Evolutionary conservation across 768 basidiomycete species (phyloP).

Genomic region (Hemileccinum rubropunctum): DNA sequence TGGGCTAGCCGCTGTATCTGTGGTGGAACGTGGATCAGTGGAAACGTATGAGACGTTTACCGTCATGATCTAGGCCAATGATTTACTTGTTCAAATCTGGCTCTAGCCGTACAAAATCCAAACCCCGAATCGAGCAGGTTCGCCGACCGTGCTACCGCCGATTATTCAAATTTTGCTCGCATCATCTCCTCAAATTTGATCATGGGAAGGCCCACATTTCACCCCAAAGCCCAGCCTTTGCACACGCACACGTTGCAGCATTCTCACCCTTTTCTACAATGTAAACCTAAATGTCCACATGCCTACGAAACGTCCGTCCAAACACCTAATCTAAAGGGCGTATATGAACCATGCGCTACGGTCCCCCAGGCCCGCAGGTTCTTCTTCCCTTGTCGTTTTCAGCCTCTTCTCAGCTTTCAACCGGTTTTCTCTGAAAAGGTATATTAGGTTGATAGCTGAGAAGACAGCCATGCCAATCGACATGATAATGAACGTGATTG

Average conservation of each 20-base stretch:
- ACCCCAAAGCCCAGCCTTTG: neutral
- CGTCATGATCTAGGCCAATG: neutral
- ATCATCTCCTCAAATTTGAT: too few species aligned
- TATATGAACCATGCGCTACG: conserved; percentile 56
- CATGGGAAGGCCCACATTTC: neutral
- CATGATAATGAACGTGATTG: conserved; percentile 35
- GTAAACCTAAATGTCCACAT: neutral
- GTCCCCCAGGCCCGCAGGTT: conserved; percentile 45
- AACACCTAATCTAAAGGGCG: conserved; percentile 32
- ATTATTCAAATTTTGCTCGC: too few species aligned
- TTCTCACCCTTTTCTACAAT: neutral
- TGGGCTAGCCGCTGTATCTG: conserved; percentile 67
- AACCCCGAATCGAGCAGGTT: too few species aligned
- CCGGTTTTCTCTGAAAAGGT: conserved; percentile 43
- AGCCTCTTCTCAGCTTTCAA: conserved; percentile 40
- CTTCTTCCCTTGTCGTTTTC: conserved; percentile 31
- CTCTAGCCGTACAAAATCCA: too few species aligned
- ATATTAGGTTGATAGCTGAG: conserved; percentile 36
- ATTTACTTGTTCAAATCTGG: too few species aligned
- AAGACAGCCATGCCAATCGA: conserved; percentile 40
- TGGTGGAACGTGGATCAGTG: conserved; percentile 58
- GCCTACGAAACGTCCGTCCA: neutral
- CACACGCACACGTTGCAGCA: neutral
- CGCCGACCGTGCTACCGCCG: too few species aligned
- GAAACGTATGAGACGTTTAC: conserved; percentile 7